These are phyloP conservation scores for Cytospora paraplurivora DNA, from an alignment of 2,329 filamentous ascomycete species.

Conservation along the genomic window DNA sequence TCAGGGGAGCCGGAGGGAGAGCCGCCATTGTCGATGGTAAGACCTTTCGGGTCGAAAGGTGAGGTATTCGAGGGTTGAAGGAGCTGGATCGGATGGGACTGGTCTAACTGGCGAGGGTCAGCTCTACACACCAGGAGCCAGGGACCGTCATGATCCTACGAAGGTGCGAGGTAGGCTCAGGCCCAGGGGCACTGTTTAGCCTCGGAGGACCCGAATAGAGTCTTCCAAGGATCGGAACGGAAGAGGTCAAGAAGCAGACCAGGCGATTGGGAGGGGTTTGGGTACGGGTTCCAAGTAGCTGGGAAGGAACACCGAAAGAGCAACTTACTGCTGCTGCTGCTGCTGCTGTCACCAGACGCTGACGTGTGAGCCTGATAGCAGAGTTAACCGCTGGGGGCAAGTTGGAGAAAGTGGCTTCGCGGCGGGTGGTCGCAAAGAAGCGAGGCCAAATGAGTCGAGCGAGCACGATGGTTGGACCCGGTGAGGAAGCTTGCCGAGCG, in stretches of 20 bases:
- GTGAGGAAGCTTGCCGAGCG: conserved; percentile 20
- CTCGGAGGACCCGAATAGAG: not conserved
- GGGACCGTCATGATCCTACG: not conserved
- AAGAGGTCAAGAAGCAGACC: not conserved
- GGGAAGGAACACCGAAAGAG: not conserved
- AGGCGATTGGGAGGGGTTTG: not conserved
- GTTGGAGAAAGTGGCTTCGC: conserved; percentile 13
- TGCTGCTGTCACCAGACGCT: conserved; percentile 16
- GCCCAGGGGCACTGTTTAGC: not conserved
- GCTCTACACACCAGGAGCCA: not conserved
- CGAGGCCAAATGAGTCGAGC: not conserved
- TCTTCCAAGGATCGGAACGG: not conserved
- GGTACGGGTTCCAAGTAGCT: not conserved
- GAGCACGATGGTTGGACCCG: conserved; percentile 18
- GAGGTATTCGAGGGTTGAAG: conserved; percentile 16
- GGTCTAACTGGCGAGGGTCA: conserved; percentile 21
- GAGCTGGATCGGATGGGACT: conserved; percentile 10
- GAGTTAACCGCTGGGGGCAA: conserved; percentile 10
- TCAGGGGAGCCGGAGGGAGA: conserved; percentile 59
- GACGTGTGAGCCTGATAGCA: conserved; percentile 1
- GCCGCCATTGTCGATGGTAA: conserved; percentile 43
- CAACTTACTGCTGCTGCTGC: conserved; percentile 12
- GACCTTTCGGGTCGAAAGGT: conserved; percentile 5
- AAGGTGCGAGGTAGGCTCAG: not conserved
- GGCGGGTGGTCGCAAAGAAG: conserved; percentile 9